Conservation (phyloP, 345 rosid genomes). For the Erodium maritimum region DNA sequence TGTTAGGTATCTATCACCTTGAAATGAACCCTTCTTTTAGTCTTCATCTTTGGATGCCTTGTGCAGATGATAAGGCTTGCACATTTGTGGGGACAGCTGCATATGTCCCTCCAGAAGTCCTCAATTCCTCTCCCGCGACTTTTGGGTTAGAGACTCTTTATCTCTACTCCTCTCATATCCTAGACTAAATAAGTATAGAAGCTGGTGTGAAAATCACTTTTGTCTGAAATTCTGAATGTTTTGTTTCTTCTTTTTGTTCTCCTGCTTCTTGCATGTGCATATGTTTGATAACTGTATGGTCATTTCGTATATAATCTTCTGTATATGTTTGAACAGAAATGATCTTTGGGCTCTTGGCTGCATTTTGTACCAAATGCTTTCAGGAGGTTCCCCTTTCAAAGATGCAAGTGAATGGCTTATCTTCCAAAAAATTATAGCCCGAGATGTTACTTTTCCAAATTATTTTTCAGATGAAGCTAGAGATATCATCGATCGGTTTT, state of each 20-base stretch:
- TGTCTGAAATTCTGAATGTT: too few relatives aligned
- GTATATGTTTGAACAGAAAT: conserved; percentile 55
- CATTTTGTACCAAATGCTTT: conserved; percentile 99
- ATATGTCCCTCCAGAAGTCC: conserved; percentile 97
- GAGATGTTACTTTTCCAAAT: conserved; percentile 84
- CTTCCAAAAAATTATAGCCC: conserved; percentile 87
- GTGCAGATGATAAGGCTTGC: conserved; percentile 84
- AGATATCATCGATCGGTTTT: conserved; percentile 67
- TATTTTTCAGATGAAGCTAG: conserved; percentile 83
- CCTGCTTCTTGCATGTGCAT: conserved; percentile 9
- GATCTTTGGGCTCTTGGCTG: conserved; percentile 99
- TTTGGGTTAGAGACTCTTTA: conserved; percentile 48
- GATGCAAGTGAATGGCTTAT: conserved; percentile 99
- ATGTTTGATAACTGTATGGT: conserved; percentile 7
- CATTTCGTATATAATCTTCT: conserved; percentile 15
- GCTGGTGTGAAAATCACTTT: too few relatives aligned
- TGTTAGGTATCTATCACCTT: background rate
- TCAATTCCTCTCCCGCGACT: conserved; percentile 96
- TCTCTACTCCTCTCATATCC: background rate
- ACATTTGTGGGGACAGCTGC: conserved; percentile 98
- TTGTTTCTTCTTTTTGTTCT: background rate
- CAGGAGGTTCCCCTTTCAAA: conserved; percentile 95
- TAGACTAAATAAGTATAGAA: too few relatives aligned
- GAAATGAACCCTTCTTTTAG: background rate
- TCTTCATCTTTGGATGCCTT: conserved; percentile 3